Conservation (phyloP, 2,329 filamentous ascomycete species). For the Apiospora saccharicola region DNA sequence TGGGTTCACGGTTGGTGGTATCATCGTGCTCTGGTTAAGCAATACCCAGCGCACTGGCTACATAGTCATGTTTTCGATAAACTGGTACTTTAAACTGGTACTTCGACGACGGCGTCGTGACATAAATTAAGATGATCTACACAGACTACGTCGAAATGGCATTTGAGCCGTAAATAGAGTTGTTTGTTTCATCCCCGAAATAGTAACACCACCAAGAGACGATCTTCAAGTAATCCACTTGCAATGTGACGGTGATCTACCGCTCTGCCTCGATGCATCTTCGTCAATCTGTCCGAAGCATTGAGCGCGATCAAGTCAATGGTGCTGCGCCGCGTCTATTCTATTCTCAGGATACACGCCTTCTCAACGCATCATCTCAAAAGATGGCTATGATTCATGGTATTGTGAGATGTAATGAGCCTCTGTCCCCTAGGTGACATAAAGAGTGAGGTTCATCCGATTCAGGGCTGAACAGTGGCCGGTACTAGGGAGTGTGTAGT, state of each 20-base stretch:
- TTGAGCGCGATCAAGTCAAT: too few relatives aligned
- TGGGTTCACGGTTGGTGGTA: background rate
- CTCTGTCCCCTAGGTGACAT: too few relatives aligned
- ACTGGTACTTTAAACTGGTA: too few relatives aligned
- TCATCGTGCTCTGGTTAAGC: too few relatives aligned
- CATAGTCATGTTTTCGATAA: too few relatives aligned
- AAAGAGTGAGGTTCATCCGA: background rate
- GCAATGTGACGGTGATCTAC: background rate
- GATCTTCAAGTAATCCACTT: background rate
- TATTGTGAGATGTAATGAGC: too few relatives aligned
- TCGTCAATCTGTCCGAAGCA: background rate
- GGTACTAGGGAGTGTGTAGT: background rate
- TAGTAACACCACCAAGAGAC: background rate
- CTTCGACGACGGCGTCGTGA: background rate
- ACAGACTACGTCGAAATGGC: background rate
- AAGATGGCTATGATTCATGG: too few relatives aligned
- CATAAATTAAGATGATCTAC: background rate
- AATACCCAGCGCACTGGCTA: too few relatives aligned
- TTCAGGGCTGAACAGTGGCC: background rate
- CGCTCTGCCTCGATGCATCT: background rate
- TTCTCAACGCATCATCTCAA: too few relatives aligned
- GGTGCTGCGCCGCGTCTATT: background rate
- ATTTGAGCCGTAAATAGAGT: background rate
- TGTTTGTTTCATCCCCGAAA: background rate
- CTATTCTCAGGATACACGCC: background rate